A percentile compares a stretch with the other conserved stretches of the same genome.
phyloP scores from a whole-genome alignment of 2,329 filamentous ascomycete species.

The Trichoderma asperellum region DNA sequence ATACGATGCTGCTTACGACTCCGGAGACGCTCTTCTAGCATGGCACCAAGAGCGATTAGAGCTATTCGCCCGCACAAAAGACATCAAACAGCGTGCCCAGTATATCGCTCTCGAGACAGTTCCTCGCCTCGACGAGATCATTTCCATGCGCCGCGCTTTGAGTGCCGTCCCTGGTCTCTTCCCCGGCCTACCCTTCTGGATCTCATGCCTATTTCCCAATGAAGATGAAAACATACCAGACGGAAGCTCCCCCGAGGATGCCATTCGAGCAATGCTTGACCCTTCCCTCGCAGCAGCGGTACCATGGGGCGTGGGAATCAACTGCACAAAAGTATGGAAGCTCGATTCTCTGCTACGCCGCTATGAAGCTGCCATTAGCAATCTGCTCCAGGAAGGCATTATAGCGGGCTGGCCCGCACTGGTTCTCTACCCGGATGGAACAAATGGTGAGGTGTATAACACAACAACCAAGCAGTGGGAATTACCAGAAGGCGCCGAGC shows the following conservation, averaged over 20 bases:
- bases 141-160: constrained; percentile 55
- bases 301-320: constrained; percentile 69
- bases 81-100: constrained; percentile 48
- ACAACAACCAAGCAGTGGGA: constrained; percentile 65
- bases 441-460: constrained; percentile 69
- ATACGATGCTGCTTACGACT: constrained; percentile 57
- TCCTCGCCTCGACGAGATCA: constrained; percentile 64
- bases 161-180: constrained; percentile 37
- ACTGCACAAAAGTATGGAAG: constrained; percentile 69
- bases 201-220: constrained; percentile 64
- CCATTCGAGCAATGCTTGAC: constrained; percentile 46
- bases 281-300: constrained; percentile 32
- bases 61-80: constrained; percentile 51
- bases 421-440: constrained; percentile 70
- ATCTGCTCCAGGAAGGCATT: constrained; percentile 43
- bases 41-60: constrained; percentile 63
- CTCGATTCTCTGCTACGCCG: constrained; percentile 58
- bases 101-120: constrained; percentile 69
- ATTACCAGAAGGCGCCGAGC: constrained; percentile 38
- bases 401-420: constrained; percentile 54
- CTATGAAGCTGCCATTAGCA: constrained; percentile 55
- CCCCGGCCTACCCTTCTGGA: constrained; percentile 56
- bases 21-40: constrained; percentile 48
- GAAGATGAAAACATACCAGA: constrained; percentile 60
- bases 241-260: constrained; percentile 48